Evolutionary conservation across 2,329 filamentous ascomycete genomes (phyloP).

Genomic region (Parafenestella ontariensis): DNA sequence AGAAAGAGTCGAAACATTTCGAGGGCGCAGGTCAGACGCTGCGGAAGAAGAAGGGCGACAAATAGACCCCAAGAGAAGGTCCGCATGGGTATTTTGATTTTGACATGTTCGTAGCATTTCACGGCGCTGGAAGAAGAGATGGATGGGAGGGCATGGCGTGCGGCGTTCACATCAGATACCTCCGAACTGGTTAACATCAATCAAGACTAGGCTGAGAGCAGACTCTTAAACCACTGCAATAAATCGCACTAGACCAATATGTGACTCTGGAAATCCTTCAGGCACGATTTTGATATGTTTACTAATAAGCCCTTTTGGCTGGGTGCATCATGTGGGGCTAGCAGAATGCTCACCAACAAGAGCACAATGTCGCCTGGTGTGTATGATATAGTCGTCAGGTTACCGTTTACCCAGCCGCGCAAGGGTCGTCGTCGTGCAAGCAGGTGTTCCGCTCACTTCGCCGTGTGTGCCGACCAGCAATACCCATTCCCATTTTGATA

Average conservation of each 20-base stretch:
- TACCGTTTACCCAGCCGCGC: not conserved
- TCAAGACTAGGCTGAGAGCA: not conserved
- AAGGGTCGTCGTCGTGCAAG: not conserved
- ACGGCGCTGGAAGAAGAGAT: slow-evolving; percentile 29
- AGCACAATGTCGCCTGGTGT: not conserved
- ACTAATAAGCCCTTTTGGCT: not conserved
- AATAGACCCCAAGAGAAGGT: slow-evolving; percentile 23
- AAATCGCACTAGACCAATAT: not conserved
- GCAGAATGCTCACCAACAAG: not conserved
- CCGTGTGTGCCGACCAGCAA: not conserved
- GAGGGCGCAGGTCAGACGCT: slow-evolving; percentile 85
- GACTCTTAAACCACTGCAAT: not conserved
- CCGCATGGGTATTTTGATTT: not conserved
- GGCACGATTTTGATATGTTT: not conserved
- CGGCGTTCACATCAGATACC: slow-evolving; percentile 26
- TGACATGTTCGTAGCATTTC: slow-evolving; percentile 24
- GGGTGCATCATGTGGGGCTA: not conserved
- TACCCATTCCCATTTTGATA: not conserved
- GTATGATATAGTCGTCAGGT: not conserved
- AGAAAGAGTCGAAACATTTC: slow-evolving; percentile 71
- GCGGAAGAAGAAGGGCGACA: slow-evolving; percentile 72
- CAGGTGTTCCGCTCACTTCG: not conserved
- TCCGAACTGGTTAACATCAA: not conserved
- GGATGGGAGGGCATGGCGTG: slow-evolving; percentile 15
- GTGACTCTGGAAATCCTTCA: not conserved